Evolutionary conservation across 768 basidiomycete species (phyloP), one percentile per base, ranked within the genome.

Genomic region (Pholiota conissans): DNA sequence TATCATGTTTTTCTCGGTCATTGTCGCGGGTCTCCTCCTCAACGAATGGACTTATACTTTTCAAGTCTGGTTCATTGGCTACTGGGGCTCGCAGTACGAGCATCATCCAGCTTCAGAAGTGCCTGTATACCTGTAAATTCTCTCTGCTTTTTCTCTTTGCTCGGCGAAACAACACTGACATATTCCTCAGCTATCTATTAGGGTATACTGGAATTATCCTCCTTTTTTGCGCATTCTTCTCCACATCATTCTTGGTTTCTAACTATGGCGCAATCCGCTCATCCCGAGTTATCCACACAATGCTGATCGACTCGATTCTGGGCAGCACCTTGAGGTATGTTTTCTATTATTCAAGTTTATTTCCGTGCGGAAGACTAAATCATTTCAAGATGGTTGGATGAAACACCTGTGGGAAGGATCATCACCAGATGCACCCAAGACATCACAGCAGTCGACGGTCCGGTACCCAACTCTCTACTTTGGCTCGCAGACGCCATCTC

Each of bases 371-470:
- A 32, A 39, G 2, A 48, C 20, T 22, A 47, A 27, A 29, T 2
- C 11, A 35, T 20, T 35, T 27, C 18, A 40, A 74, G 82, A 60
- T 62, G 68, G 72, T 59, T 72, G 69, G 71, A 63, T 35, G 64
- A 58, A 26, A 64, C 63, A 5, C 56, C 52, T 5, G 48, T 59
- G 9, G 52, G 49, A 18, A 57, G 65, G 27, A 60, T 60, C 27
- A 63, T 63, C 28, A 53, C 65, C 18, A 57, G 64, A 11, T 61
- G 54, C 48, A 63, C 63, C 7, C 61, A 66, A 47, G 65, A 64
- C 20, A 75, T 80, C 62, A n/a, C 55, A 8, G 48, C 55, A 5
- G 77, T 91, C 52, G 89, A 91, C 64, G 70, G 69, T 3, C 63
- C 69, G 1, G 62, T 79, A 22, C 62, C 75, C 2, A 64, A 64